These are phyloP conservation scores for Tremella yokohamensis DNA, from an alignment of 768 basidiomycete species.

Conservation along the genomic window DNA sequence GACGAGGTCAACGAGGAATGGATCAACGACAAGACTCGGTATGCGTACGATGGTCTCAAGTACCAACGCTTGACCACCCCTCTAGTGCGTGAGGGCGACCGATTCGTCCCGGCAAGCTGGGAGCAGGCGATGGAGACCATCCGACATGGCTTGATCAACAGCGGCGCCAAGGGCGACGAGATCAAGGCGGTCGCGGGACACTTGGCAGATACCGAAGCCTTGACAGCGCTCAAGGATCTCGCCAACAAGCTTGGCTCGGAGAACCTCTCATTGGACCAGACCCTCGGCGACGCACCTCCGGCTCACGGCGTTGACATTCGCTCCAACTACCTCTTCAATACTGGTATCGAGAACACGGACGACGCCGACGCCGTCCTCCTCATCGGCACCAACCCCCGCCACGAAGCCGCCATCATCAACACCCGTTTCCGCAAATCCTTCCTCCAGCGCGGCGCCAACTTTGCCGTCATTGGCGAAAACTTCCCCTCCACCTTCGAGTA, in stretches of 20 bases:
- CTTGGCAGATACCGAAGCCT: conserved; percentile 86
- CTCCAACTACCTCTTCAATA: conserved; percentile 94
- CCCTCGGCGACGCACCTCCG: conserved; percentile 65
- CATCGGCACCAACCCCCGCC: conserved; percentile 92
- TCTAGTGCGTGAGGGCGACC: conserved; percentile 82
- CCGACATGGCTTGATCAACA: conserved; percentile 68
- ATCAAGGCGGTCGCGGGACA: conserved; percentile 93
- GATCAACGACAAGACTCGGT: conserved; percentile 98
- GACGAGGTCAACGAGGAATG: conserved; percentile 99
- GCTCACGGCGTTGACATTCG: conserved; percentile 82
- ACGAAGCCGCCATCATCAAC: conserved; percentile 95
- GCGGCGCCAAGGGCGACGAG: conserved; percentile 83
- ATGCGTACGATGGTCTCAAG: conserved; percentile 89
- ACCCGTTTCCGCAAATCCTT: conserved; percentile 93
- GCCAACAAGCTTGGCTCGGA: conserved; percentile 91
- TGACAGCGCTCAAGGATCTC: conserved; percentile 90
- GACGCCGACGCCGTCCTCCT: conserved; percentile 87
- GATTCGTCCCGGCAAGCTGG: conserved; percentile 87
- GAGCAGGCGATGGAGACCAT: conserved; percentile 78
- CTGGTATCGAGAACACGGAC: conserved; percentile 84
- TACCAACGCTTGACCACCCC: conserved; percentile 94
- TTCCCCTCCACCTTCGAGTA: conserved; percentile 91
- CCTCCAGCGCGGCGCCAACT: conserved; percentile 78
- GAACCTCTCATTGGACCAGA: conserved; percentile 77
- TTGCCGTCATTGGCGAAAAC: conserved; percentile 84